A percentile compares a stretch with the other conserved stretches of the same genome.
Conservation (phyloP, 805 yeast genomes). For the Phaffomyces opuntiae region DNA sequence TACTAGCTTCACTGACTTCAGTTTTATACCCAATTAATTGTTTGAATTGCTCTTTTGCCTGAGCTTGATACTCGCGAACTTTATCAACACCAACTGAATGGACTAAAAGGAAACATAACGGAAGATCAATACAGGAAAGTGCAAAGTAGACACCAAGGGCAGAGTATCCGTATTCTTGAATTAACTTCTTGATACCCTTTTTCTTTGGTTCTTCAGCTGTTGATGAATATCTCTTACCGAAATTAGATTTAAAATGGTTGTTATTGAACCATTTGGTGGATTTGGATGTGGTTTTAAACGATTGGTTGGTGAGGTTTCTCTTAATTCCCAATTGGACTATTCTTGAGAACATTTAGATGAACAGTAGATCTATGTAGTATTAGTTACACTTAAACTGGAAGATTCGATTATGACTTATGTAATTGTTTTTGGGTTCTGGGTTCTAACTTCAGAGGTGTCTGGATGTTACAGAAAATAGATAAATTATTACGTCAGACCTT, state of each 20-base stretch:
- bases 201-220: conserved; percentile 4
- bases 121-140: conserved; percentile 70
- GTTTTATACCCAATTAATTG: conserved; percentile 50
- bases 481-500: too few relatives aligned
- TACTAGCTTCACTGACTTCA: conserved; percentile 27
- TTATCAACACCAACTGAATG: conserved; percentile 84
- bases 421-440: too few relatives aligned
- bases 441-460: too few relatives aligned
- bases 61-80: conserved; percentile 59
- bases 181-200: conserved; percentile 47
- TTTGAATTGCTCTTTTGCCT: conserved; percentile 38
- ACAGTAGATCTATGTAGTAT: background rate
- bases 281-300: conserved; percentile 2
- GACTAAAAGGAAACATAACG: conserved; percentile 74
- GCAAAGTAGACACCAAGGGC: conserved; percentile 82
- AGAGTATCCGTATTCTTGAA: conserved; percentile 84
- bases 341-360: conserved; percentile 1
- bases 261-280: conserved; percentile 5
- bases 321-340: conserved; percentile 4
- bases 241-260: background rate
- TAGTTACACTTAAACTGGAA: too few relatives aligned
- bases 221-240: conserved; percentile 4
- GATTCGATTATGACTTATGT: too few relatives aligned
- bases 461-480: too few relatives aligned
- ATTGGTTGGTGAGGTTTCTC: background rate